Conservation (phyloP, 306 rosid species). For the Citrullus mucosospermus region DNA sequence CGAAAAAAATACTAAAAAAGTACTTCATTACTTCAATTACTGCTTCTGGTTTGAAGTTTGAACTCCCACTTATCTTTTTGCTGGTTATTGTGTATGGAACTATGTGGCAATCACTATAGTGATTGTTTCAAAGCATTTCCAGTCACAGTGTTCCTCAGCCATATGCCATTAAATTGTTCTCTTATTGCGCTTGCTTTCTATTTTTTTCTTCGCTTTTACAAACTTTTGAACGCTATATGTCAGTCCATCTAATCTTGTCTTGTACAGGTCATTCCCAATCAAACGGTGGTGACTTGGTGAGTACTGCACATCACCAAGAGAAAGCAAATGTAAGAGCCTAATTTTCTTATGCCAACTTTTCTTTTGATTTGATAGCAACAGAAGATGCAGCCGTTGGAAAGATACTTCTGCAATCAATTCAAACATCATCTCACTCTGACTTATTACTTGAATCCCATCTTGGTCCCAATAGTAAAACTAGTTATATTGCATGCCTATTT, state of each 20-base stretch:
- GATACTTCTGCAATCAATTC: neutral
- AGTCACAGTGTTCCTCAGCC: neutral
- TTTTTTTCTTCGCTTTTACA: neutral
- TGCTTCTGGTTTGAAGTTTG: neutral
- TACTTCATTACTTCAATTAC: neutral
- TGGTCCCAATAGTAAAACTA: neutral
- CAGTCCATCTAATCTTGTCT: conserved; percentile 7
- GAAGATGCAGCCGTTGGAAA: neutral
- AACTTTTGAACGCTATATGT: neutral
- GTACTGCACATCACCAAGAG: conserved; percentile 24
- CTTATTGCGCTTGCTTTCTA: neutral
- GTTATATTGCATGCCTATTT: neutral
- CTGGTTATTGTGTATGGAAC: neutral
- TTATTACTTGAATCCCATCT: neutral
- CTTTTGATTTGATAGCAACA: neutral
- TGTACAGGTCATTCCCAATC: conserved; percentile 39
- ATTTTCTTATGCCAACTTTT: neutral
- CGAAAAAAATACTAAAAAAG: neutral
- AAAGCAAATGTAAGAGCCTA: conserved; percentile 31
- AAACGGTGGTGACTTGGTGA: conserved; percentile 32
- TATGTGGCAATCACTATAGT: neutral
- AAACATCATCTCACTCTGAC: neutral
- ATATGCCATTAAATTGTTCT: neutral
- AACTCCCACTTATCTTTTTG: neutral
- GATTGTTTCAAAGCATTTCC: neutral